A percentile compares a stretch with the other conserved stretches of the same genome.
These are phyloP conservation scores for Linderina pennispora DNA, from an alignment of 192 early-diverging fungal genomes.

Conservation along the genomic window DNA sequence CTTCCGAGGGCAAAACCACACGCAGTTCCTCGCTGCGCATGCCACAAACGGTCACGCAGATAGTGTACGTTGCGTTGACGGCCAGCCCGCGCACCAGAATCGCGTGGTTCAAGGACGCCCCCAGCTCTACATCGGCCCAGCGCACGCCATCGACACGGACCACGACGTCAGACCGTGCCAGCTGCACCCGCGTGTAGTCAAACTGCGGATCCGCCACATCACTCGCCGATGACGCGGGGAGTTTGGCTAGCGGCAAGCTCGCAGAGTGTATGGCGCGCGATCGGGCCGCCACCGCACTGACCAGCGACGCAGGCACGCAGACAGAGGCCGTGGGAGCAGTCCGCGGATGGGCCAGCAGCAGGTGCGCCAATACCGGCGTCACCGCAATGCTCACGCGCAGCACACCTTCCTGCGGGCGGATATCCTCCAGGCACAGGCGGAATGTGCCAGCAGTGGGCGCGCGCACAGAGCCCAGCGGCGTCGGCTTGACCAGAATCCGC, in stretches of 20 bases:
- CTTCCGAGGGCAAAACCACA: constrained; percentile 3
- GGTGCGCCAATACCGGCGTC: constrained; percentile 34
- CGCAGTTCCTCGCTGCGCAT: constrained; percentile 37
- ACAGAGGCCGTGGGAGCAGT: constrained; percentile 17
- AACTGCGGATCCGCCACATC: constrained; percentile 26
- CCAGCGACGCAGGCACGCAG: constrained; percentile 30
- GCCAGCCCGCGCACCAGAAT: constrained; percentile 18
- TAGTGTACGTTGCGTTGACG: constrained; percentile 1
- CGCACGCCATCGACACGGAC: constrained; percentile 35
- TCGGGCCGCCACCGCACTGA: constrained; percentile 3
- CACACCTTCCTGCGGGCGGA: constrained; percentile 1
- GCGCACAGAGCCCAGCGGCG: constrained; percentile 29
- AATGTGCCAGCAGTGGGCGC: constrained; percentile 6
- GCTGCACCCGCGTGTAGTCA: constrained; percentile 27
- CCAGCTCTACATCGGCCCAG: constrained; percentile 20
- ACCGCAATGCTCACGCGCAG: constrained; percentile 13
- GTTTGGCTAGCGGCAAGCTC: background rate
- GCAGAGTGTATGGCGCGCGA: background rate
- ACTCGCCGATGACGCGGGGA: background rate
- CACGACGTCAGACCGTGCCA: constrained; percentile 23
- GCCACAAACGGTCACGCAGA: constrained; percentile 21
- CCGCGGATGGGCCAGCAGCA: constrained; percentile 20
- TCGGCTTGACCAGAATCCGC: constrained; percentile 30
- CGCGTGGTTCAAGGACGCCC: constrained; percentile 5
- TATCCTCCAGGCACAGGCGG: constrained; percentile 13